Evolutionary conservation across 345 rosid genomes (phyloP).

Genomic region (Corchorus capsularis): DNA sequence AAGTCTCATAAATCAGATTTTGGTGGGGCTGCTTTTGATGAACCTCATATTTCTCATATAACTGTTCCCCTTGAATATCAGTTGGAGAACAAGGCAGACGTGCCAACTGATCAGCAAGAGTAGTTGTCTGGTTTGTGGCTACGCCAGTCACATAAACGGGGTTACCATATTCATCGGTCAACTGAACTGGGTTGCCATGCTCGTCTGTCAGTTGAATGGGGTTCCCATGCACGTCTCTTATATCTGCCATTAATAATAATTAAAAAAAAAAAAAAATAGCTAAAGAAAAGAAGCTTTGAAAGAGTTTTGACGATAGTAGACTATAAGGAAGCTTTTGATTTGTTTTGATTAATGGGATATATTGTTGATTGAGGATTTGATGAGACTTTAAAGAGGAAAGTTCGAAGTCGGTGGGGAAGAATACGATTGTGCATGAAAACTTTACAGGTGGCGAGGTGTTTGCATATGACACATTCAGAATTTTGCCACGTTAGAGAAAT

Average conservation of each 20-base stretch:
- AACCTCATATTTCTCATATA: background rate
- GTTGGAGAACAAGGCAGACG: background rate
- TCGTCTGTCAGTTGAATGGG: constrained; percentile 52
- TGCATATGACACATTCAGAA: too few species aligned
- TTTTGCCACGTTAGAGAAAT: constrained; percentile 22
- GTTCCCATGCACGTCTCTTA: constrained; percentile 63
- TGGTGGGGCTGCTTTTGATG: background rate
- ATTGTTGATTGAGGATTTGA: background rate
- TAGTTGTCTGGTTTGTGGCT: constrained; percentile 33
- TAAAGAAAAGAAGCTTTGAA: background rate
- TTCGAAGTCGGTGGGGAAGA: constrained; percentile 15
- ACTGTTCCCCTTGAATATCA: background rate
- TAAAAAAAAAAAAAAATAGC: too few species aligned
- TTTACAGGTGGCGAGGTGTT: constrained; percentile 16
- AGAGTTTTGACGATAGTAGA: background rate
- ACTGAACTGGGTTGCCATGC: constrained; percentile 51
- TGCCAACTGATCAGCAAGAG: background rate
- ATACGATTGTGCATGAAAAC: constrained; percentile 18
- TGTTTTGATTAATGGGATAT: too few species aligned
- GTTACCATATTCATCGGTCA: constrained; percentile 64
- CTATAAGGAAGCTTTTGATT: background rate
- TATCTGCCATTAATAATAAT: constrained; percentile 38
- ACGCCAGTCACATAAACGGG: constrained; percentile 62
- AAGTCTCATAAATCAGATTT: background rate
- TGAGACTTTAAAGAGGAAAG: background rate